phyloP scores from a whole-genome alignment of 441 rosid species.

The Bocquillonia castaneifolia region DNA sequence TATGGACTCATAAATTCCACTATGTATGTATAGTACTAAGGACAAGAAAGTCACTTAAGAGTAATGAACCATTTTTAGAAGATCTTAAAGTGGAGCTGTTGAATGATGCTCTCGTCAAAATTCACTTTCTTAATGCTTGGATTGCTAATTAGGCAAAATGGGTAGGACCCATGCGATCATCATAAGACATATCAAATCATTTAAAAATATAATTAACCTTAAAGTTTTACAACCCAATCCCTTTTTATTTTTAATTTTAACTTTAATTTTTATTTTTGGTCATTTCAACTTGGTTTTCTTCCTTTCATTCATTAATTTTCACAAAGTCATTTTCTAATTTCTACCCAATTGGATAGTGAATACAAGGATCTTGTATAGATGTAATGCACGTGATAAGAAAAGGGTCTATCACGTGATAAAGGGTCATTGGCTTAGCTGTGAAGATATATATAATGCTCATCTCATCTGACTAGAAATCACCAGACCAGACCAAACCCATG shows the following conservation, averaged over 20 bases:
- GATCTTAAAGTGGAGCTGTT: constrained; percentile 8
- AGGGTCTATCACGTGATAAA: constrained; percentile 24
- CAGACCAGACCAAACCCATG: constrained; percentile 22
- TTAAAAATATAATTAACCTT: neutral
- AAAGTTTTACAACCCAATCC: neutral
- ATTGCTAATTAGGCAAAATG: neutral
- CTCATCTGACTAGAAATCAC: neutral
- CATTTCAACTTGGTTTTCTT: neutral
- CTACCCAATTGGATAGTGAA: neutral
- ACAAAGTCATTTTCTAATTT: neutral
- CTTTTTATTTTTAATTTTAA: neutral
- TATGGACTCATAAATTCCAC: neutral
- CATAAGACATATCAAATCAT: neutral
- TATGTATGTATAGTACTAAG: neutral
- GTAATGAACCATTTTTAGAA: neutral
- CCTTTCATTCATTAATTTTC: neutral
- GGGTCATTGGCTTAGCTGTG: constrained; percentile 18
- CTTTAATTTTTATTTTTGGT: neutral
- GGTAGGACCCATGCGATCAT: constrained; percentile 15
- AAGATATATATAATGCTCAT: neutral
- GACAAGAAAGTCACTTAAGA: neutral
- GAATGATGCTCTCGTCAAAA: neutral
- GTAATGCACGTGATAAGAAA: neutral
- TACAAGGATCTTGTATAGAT: neutral
- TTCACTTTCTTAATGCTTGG: neutral